Evolutionary conservation across 2,329 filamentous ascomycete species (phyloP), one percentile per base, ranked within the genome.

Genomic region (Colletotrichum sp.): DNA sequence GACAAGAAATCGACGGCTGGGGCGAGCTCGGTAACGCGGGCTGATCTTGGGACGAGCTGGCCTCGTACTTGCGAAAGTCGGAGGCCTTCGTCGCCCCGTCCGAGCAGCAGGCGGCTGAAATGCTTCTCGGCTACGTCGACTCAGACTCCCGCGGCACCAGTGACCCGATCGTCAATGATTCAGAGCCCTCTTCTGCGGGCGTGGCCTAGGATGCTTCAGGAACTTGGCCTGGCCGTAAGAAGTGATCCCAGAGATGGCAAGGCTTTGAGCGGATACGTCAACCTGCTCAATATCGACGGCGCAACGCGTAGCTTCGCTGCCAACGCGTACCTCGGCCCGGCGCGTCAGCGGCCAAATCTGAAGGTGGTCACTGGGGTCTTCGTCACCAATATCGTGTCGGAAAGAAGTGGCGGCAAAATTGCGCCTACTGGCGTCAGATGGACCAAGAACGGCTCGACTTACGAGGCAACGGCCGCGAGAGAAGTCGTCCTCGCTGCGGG

Each of bases 401-500:
- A 74, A 3, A 78, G 77, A 22, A 34, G 19, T 3, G 36, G 57
- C 2, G 27, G 52, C 8, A 72, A 49, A 2, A 22, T 71, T 13
- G 49, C 70, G 7, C 81, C 80, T 2, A 79, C 71, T 4, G 79
- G 78, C 3, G 79, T 82, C 19, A 49, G 78, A 5, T 77, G 67
- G 27, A 61, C 67, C 16, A 22, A 68, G 15, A 55, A 49, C 6
- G 72, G 55, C 8, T 70, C 57, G 15, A 67, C 57, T 2, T 67
- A 65, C 27, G 79, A 69, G 0, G 70, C 82, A 13, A 62, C 55
- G 8, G 83, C 83, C 1, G 75, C 73, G 1, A 77, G 82, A 68
- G 92, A 93, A 78, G 87, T 93, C 13, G 87, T 94, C 49, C 81
- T 94, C 4, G 89, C 89, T 6, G 91, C 91, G 1, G 92, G 92